Base-by-base conservation (phyloP, 495 filamentous ascomycete genomes). In the Penicillium nucicola region DNA sequence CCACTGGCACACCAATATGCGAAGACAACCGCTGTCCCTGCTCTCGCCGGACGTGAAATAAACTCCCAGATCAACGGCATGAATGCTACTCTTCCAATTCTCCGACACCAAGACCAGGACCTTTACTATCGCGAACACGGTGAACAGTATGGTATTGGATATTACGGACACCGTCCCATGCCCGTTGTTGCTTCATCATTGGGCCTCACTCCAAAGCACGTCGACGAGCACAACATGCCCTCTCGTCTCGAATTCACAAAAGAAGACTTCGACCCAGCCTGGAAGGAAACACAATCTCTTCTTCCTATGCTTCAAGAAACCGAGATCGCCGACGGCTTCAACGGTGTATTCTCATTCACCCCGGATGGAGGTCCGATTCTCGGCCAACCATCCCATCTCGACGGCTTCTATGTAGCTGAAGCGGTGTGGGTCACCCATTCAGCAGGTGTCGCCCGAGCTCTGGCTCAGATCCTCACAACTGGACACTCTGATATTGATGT, bases 351-450 rank as follows among this genome's bases (percentile, higher is more conserved):
- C 50, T 78, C 77, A 0, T 78, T 80, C 44, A 80, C 77, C 0
- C 77, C 77, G 0, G 77, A 80, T 52, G 75, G 75, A 6, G 76
- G 75, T 0, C 72, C 77, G 1, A 53, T 80, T 32, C 48, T 79
- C 25, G 77, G 77, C 23, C 66, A 74, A 56, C 64, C 70, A 11
- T 72, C 77, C 10, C 65, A 68, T 18, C 48, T 80, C 3, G 72
- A 77, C 28, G 72, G 72, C 9, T 78, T 79, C 66, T 79, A 70
- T 31, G 76, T 79, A 8, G 77, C 77, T 7, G 76, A 79, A 45
- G 77, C 77, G 7, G 76, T 80, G 1, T 80, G 77, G 77, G 76
- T 80, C 5, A 80, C 77, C 9, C 77, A 80, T 36, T 75, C 74
- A 0, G 77, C 76, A n/a, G 77, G 77, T 14, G 72, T 79, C 10